Evolutionary conservation across 2,329 filamentous ascomycete species (phyloP), one percentile per base, ranked within the genome.

Genomic region (Gaeumannomyces sp.): DNA sequence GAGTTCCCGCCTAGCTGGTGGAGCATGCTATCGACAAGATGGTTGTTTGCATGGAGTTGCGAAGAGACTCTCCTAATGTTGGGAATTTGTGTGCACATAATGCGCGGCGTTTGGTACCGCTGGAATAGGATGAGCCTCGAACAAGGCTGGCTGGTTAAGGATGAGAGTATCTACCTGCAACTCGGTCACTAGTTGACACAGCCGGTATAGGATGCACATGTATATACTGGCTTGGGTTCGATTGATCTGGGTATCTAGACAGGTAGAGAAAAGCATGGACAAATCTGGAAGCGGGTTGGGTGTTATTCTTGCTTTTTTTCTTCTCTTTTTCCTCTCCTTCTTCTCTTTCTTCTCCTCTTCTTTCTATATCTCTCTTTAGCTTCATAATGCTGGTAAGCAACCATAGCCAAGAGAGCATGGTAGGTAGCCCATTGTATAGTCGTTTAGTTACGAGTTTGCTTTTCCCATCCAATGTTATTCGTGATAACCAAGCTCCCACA

Each of bases 281-380:
- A 56, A 60, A 29, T 60, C 45, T 53, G 45, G 57, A 63, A 62
- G 29, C 59, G 61, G 13, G 14, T 60, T 58, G 33, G 13, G n/a
- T 27, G 29, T 13, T 33, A 50, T 6, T n/a, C 7, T 53, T 53
- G 45, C 2, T 22, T 53, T 53, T 7, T 53, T n/a, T 38, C 13
- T 16, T 38, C 35, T 38, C 4, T 31, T 14, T 16, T 38, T 13
- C 4, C 3, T 14, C 2, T 38, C 11, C 14, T 14, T 45, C 4
- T 22, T 45, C 19, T 45, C 8, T 35, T 14, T 35, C 10, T 35
- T 35, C 8, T 10, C 29, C 29, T 35, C 33, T 14, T 35, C 13
- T 45, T 19, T 19, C 38, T 19, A 2, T 45, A 33, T 19, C 38
- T 4, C 16, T 45, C 14, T 45, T 45, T 22, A 45, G 38, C 4